Evolutionary conservation across 1,284 basidiomycete species (phyloP).

Genomic region (Austroboletus niveus): DNA sequence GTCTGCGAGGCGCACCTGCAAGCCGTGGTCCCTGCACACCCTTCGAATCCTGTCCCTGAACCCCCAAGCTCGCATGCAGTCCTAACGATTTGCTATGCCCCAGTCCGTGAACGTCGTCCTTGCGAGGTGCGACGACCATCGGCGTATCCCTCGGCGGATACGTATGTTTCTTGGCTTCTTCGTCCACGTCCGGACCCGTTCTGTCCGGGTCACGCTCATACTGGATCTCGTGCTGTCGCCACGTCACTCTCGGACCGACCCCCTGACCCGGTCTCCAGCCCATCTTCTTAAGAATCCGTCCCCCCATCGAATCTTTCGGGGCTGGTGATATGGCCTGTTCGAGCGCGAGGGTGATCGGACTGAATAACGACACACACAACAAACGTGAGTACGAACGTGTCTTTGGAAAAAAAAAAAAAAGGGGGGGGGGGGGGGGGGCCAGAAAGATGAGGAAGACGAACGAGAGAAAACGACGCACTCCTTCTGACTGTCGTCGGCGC

Average conservation of each 20-base stretch:
- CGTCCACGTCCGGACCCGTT: conserved; percentile 54
- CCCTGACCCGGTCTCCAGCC: conserved; percentile 94
- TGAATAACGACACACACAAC: conserved; percentile 25
- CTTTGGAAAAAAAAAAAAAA: no score
- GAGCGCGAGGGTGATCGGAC: conserved; percentile 60
- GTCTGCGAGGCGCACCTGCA: conserved; percentile 44
- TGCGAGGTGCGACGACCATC: conserved; percentile 59
- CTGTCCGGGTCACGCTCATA: conserved; percentile 50
- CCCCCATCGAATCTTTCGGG: conserved; percentile 72
- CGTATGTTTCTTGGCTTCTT: conserved; percentile 81
- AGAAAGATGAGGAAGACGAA: neutral
- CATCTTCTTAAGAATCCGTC: conserved; percentile 87
- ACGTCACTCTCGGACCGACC: conserved; percentile 86
- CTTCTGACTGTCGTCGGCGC: conserved; percentile 44
- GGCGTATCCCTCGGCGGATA: conserved; percentile 84
- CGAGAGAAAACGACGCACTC: conserved; percentile 48
- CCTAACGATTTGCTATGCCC: conserved; percentile 72
- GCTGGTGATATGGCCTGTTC: conserved; percentile 59
- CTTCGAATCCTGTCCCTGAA: conserved; percentile 9
- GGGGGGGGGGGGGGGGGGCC: no score
- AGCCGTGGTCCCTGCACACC: conserved; percentile 51
- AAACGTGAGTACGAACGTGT: no score
- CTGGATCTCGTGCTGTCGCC: conserved; percentile 72
- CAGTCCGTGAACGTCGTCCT: conserved; percentile 77
- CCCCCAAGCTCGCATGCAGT: conserved; percentile 57